phyloP scores from a whole-genome alignment of 495 filamentous ascomycete genomes.

The Cercophora samala region DNA sequence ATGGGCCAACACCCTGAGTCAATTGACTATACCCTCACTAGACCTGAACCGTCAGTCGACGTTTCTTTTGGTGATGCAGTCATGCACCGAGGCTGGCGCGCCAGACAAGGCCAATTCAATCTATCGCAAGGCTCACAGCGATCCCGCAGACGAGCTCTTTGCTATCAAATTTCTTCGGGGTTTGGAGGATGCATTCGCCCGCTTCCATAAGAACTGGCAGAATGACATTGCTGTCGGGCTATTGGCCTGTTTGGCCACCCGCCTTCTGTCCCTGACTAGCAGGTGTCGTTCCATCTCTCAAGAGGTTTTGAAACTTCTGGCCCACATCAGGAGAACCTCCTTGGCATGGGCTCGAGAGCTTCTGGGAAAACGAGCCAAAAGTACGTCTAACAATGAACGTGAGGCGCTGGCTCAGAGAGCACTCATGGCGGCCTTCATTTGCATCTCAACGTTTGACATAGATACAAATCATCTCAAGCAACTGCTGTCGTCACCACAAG shows the following conservation, averaged over 20 bases:
- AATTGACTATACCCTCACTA: conserved; percentile 47
- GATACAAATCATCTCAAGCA: background rate
- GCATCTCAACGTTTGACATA: conserved; percentile 20
- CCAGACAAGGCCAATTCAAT: background rate
- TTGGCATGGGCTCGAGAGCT: conserved; percentile 21
- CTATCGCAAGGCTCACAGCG: conserved; percentile 8
- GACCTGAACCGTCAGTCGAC: conserved; percentile 48
- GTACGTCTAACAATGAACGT: background rate
- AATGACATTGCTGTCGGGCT: conserved; percentile 21
- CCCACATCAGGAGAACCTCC: conserved; percentile 10
- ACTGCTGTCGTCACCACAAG: conserved; percentile 1
- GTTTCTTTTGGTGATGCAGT: conserved; percentile 46
- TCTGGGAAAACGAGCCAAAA: background rate
- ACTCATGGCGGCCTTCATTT: conserved; percentile 15
- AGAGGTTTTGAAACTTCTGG: conserved; percentile 16
- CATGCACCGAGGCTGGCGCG: conserved; percentile 49
- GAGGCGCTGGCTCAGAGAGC: conserved; percentile 6
- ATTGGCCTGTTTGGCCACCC: conserved; percentile 18
- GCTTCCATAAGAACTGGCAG: conserved; percentile 25
- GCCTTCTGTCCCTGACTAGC: conserved; percentile 18
- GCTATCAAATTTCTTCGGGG: background rate
- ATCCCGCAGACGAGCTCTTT: conserved; percentile 8
- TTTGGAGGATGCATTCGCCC: conserved; percentile 12
- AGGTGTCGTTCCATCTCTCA: background rate
- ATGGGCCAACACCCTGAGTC: conserved; percentile 53